phyloP scores from a whole-genome alignment of 768 basidiomycete species.

The Paxillus involutus region DNA sequence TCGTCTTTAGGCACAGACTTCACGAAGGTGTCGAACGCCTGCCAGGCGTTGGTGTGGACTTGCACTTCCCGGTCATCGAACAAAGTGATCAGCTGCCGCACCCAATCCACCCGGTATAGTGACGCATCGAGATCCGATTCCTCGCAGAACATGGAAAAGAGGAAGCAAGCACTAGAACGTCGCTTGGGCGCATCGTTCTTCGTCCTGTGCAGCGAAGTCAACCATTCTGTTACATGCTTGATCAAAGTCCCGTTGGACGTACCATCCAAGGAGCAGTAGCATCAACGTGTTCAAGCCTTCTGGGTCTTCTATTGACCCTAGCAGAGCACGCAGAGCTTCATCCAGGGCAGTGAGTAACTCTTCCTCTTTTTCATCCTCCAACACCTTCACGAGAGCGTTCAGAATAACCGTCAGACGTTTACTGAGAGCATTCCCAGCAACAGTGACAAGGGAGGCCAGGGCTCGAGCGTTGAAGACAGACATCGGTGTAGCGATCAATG shows the following conservation, averaged over 20 bases:
- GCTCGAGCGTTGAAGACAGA: conserved; percentile 94
- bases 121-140: conserved; percentile 79
- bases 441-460: conserved; percentile 85
- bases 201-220: conserved; percentile 50
- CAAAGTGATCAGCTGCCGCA: conserved; percentile 80
- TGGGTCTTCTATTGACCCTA: conserved; percentile 76
- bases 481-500: conserved; percentile 87
- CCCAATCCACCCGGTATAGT: conserved; percentile 91
- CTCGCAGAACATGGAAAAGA: conserved; percentile 84
- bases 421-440: conserved; percentile 90
- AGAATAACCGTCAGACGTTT: conserved; percentile 78
- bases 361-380: conserved; percentile 68
- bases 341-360: conserved; percentile 71
- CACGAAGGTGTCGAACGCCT: conserved; percentile 82
- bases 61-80: conserved; percentile 75
- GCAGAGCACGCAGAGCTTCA: conserved; percentile 71
- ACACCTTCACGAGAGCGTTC: conserved; percentile 72
- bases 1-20: conserved; percentile 93
- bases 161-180: conserved; percentile 73
- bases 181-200: conserved; percentile 71
- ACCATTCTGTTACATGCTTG: background rate
- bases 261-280: conserved; percentile 89
- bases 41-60: conserved; percentile 83
- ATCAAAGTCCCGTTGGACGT: conserved; percentile 25
- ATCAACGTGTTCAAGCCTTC: conserved; percentile 91